These are phyloP conservation scores for Lophium mytilinum DNA, from an alignment of 495 filamentous ascomycete genomes.

Conservation along the genomic window DNA sequence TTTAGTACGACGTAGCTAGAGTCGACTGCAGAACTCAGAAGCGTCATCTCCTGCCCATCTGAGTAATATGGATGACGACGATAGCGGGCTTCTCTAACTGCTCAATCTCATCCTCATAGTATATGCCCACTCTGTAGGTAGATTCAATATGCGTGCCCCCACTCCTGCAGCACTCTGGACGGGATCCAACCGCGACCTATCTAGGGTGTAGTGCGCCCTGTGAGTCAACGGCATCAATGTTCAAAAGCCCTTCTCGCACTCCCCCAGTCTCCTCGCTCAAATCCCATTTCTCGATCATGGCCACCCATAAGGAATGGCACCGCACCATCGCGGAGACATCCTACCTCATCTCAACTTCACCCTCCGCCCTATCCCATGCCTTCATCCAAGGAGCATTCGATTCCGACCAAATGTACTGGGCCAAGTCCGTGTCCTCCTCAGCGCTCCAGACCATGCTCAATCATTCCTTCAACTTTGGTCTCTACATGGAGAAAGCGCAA, in stretches of 20 bases:
- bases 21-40: too few species aligned
- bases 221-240: background rate
- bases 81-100: too few species aligned
- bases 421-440: conserved; percentile 11
- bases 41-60: too few species aligned
- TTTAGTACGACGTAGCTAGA: too few species aligned
- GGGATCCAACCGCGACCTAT: too few species aligned
- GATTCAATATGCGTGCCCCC: too few species aligned
- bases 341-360: conserved; percentile 26
- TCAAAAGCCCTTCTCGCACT: too few species aligned
- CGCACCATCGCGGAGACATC: conserved; percentile 2
- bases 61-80: too few species aligned
- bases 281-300: background rate
- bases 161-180: too few species aligned
- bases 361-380: conserved; percentile 9
- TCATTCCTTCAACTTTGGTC: conserved; percentile 28
- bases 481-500: conserved; percentile 27
- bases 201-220: background rate
- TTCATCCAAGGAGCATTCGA: conserved; percentile 31
- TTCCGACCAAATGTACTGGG: conserved; percentile 29
- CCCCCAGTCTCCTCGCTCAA: too few species aligned
- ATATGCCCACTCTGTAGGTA: too few species aligned
- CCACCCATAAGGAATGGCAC: conserved; percentile 10
- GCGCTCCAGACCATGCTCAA: conserved; percentile 23
- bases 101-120: too few species aligned